Conservation (phyloP, 75 land plant genomes). For the Cryptomeria japonica region DNA sequence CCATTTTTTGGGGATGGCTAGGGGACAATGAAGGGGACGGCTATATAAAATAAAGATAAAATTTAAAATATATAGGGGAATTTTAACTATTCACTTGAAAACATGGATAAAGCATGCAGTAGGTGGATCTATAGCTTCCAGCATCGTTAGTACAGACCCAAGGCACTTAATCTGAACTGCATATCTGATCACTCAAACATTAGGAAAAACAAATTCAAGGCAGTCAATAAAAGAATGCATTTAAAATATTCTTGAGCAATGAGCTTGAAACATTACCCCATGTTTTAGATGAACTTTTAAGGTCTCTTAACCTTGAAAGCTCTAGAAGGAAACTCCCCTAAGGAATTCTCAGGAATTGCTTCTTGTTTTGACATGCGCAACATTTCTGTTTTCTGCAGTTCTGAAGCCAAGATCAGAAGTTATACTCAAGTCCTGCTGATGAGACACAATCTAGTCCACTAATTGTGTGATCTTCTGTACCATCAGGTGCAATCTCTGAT, state of each 20-base stretch:
- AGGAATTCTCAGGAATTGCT: not conserved
- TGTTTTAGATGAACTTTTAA: not conserved
- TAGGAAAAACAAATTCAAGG: not conserved
- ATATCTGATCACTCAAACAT: not conserved
- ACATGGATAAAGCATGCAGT: too few species aligned
- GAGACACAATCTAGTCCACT: conserved; percentile 47
- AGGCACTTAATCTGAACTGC: not conserved
- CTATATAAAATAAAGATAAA: too few species aligned
- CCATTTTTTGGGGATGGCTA: too few species aligned
- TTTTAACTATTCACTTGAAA: too few species aligned
- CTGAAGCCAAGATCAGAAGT: conserved; percentile 61
- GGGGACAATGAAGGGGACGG: too few species aligned
- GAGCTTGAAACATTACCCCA: not conserved
- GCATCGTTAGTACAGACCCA: not conserved
- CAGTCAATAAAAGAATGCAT: not conserved
- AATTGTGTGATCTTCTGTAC: conserved; percentile 17
- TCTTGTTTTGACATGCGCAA: not conserved
- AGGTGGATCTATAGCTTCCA: not conserved
- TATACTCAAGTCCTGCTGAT: conserved; percentile 71
- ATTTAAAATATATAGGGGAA: too few species aligned
- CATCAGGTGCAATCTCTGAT: conserved; percentile 12
- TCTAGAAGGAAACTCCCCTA: not conserved
- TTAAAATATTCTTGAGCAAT: not conserved
- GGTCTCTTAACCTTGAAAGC: not conserved
- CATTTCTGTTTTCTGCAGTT: conserved; percentile 30